Evolutionary conservation across 768 basidiomycete species (phyloP).

Genomic region (Lactarius quietus): DNA sequence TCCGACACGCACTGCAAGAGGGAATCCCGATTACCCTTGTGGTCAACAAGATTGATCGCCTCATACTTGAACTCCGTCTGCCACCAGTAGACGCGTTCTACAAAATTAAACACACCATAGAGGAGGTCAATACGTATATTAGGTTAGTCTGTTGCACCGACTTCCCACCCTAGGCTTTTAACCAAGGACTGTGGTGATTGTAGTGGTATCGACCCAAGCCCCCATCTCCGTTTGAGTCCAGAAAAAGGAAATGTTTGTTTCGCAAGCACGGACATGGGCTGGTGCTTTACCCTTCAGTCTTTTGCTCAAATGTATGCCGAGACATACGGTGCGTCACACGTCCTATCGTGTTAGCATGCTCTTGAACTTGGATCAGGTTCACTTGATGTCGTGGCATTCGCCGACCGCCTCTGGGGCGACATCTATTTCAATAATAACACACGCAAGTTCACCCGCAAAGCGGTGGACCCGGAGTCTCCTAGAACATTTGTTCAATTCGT

Average conservation of each 20-base stretch:
- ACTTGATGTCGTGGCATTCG: slow-evolving; percentile 81
- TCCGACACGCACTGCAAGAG: slow-evolving; percentile 89
- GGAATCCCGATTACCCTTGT: slow-evolving; percentile 86
- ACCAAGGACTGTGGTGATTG: neutral
- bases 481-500: slow-evolving; percentile 96
- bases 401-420: slow-evolving; percentile 94
- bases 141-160: slow-evolving; percentile 46
- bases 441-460: slow-evolving; percentile 88
- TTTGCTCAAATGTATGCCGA: slow-evolving; percentile 97
- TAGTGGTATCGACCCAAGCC: slow-evolving; percentile 84
- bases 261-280: slow-evolving; percentile 94
- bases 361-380: slow-evolving; percentile 43
- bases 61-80: slow-evolving; percentile 93
- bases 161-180: neutral
- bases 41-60: slow-evolving; percentile 96
- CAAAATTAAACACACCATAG: slow-evolving; percentile 98
- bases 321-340: slow-evolving; percentile 62
- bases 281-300: slow-evolving; percentile 93
- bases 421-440: slow-evolving; percentile 86
- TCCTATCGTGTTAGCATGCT: neutral
- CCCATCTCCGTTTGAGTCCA: slow-evolving; percentile 83
- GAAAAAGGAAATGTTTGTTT: slow-evolving; percentile 97
- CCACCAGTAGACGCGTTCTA: slow-evolving; percentile 97
- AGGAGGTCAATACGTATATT: slow-evolving; percentile 96
- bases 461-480: slow-evolving; percentile 68